phyloP scores from a whole-genome alignment of 495 filamentous ascomycete genomes.

The Ramalina intermedia region DNA sequence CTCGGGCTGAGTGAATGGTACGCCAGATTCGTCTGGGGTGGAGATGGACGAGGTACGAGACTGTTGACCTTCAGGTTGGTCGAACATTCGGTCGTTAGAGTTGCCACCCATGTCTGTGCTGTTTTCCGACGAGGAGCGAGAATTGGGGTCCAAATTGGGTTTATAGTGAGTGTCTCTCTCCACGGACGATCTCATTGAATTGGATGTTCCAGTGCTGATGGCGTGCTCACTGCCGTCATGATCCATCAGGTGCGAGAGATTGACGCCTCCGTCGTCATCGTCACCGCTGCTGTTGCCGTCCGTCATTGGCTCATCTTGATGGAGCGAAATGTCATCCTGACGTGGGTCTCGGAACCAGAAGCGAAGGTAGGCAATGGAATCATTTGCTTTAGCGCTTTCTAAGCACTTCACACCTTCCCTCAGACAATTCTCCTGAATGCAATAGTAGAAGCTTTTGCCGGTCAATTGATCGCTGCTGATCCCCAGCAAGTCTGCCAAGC shows the following conservation, averaged over 20 bases:
- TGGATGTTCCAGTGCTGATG: constrained; percentile 11
- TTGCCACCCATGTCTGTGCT: constrained; percentile 19
- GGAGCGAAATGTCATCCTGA: constrained; percentile 22
- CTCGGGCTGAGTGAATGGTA: background rate
- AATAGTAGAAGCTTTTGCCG: constrained; percentile 67
- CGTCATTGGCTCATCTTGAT: constrained; percentile 19
- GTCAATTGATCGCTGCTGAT: constrained; percentile 48
- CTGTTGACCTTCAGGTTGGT: constrained; percentile 14
- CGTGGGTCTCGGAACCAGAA: constrained; percentile 74
- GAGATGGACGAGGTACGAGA: constrained; percentile 27
- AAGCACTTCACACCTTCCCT: constrained; percentile 61
- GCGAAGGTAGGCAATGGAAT: constrained; percentile 85
- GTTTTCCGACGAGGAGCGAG: constrained; percentile 19
- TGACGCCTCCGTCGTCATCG: constrained; percentile 24
- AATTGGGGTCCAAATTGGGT: constrained; percentile 10
- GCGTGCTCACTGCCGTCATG: constrained; percentile 11
- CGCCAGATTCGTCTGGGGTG: constrained; percentile 4
- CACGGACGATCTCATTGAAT: constrained; percentile 10
- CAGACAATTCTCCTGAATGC: constrained; percentile 63
- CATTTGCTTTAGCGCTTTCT: constrained; percentile 80
- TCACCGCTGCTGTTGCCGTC: constrained; percentile 23
- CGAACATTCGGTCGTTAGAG: constrained; percentile 26
- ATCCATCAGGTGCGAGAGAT: constrained; percentile 17
- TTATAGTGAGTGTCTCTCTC: constrained; percentile 2
- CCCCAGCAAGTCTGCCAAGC: constrained; percentile 57